A percentile compares a stretch with the other conserved stretches of the same genome.
These are phyloP conservation scores for Nicotiana rustica DNA, from an alignment of 305 asterid genomes.

Conservation along the genomic window DNA sequence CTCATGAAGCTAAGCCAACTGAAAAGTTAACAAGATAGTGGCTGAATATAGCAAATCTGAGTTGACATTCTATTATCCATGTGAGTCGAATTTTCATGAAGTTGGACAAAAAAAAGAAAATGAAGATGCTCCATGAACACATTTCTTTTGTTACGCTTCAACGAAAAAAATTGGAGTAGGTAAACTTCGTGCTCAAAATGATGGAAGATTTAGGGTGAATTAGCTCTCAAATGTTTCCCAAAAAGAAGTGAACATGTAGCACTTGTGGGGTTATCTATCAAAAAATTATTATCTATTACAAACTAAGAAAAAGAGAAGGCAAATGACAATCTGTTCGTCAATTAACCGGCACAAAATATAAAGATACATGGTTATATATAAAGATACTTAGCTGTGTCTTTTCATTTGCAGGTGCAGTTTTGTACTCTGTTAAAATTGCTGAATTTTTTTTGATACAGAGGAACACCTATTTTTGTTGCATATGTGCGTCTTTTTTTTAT, in stretches of 20 bases:
- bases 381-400: neutral
- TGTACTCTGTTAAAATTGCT: no score
- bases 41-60: neutral
- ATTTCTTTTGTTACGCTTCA: neutral
- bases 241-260: neutral
- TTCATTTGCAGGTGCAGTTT: neutral
- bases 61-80: no score
- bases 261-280: no score
- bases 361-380: neutral
- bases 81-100: neutral
- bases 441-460: no score
- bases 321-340: neutral
- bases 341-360: neutral
- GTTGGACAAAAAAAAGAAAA: neutral
- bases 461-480: no score
- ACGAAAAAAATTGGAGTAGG: neutral
- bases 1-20: constrained; percentile 10
- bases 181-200: neutral
- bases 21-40: neutral
- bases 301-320: neutral
- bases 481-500: no score
- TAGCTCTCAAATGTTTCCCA: neutral
- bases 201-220: neutral
- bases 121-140: neutral
- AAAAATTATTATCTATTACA: neutral